Percentiles rank a stretch among this genome's conserved stretches.
These are phyloP conservation scores for Gyrodon lividus DNA, from an alignment of 768 basidiomycete species.

Conservation along the genomic window DNA sequence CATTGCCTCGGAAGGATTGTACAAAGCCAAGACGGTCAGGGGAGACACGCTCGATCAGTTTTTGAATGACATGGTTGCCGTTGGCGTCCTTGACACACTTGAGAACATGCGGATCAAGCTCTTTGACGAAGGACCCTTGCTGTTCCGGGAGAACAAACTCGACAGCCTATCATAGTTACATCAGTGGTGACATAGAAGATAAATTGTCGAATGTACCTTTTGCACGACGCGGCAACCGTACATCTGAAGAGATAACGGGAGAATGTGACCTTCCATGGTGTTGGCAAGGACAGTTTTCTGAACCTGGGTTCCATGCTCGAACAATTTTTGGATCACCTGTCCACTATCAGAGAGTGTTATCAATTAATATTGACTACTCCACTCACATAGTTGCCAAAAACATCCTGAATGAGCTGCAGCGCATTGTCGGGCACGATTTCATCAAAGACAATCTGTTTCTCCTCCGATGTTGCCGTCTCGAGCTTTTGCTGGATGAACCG, in stretches of 20 bases:
- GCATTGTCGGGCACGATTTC: slow-evolving; percentile 82
- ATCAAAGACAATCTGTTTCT: slow-evolving; percentile 76
- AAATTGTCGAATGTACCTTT: slow-evolving; percentile 53
- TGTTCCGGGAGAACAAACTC: slow-evolving; percentile 80
- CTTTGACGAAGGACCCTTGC: slow-evolving; percentile 70
- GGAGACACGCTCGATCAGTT: slow-evolving; percentile 77
- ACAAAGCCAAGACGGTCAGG: slow-evolving; percentile 78
- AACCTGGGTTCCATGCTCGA: slow-evolving; percentile 77
- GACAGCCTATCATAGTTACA: slow-evolving; percentile 58
- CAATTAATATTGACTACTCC: not conserved
- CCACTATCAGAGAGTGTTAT: slow-evolving; percentile 8
- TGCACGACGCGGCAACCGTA: slow-evolving; percentile 97
- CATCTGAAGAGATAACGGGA: slow-evolving; percentile 81
- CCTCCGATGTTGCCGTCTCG: slow-evolving; percentile 72
- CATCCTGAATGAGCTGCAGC: slow-evolving; percentile 80
- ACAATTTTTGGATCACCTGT: slow-evolving; percentile 90
- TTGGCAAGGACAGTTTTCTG: slow-evolving; percentile 72
- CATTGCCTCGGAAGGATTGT: slow-evolving; percentile 69
- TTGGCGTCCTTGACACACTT: slow-evolving; percentile 89
- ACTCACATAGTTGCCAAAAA: slow-evolving; percentile 94
- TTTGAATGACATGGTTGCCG: slow-evolving; percentile 95
- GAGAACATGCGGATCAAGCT: slow-evolving; percentile 77
- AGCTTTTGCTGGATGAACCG: slow-evolving; percentile 93
- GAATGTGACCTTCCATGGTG: slow-evolving; percentile 75
- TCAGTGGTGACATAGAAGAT: slow-evolving; percentile 4